Base-by-base conservation (phyloP, 148 eudicot genomes). In the Chenopodium berlandieri region DNA sequence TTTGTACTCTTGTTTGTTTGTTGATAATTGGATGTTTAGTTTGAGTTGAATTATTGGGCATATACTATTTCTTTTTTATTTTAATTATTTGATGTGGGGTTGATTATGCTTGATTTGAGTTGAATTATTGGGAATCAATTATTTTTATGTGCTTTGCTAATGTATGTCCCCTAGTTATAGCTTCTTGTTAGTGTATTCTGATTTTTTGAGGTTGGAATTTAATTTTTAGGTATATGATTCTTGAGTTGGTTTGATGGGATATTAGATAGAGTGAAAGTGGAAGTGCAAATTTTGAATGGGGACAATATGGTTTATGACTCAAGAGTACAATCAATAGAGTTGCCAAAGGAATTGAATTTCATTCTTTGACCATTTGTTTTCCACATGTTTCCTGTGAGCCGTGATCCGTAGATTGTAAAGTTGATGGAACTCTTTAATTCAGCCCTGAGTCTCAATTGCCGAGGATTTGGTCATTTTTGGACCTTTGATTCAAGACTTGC, bases 81-180 rank as follows among this genome's bases (percentile, higher is more conserved):
- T 40, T 40, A 40, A 40, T 40, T 40, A 40, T 40, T 13, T 73
- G 68, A 60, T 37, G 22, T 14, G 63, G 66, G 14, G 69, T 12
- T 69, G 6, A 30, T 30, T 19, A 64, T 54, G 60, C 69, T 70
- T 46, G 86, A 84, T 56, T 79, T 69, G 63, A 19, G 0, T 71
- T 62, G 10, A 10, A 11, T 6, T 79, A 65, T 44, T 23, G 56
- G 75, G 64, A 25, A 10, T 50, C 54, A 13, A 46, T 32, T 34
- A 14, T 73, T 14, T 40, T 40, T 40, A 40, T 40, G 47, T 58
- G 19, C 54, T 47, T 25, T 40, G 7, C 5, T 40, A 40, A 5
- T 40, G 44, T 40, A 40, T 2, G 13, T 27, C 27, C 27, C 27
- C 27, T 27, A 27, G 27, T 68, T 75, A 14, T 8, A 48, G 44